Base-by-base conservation (phyloP, 805 yeast species). In the Sugiyamaella lignohabitans region DNA sequence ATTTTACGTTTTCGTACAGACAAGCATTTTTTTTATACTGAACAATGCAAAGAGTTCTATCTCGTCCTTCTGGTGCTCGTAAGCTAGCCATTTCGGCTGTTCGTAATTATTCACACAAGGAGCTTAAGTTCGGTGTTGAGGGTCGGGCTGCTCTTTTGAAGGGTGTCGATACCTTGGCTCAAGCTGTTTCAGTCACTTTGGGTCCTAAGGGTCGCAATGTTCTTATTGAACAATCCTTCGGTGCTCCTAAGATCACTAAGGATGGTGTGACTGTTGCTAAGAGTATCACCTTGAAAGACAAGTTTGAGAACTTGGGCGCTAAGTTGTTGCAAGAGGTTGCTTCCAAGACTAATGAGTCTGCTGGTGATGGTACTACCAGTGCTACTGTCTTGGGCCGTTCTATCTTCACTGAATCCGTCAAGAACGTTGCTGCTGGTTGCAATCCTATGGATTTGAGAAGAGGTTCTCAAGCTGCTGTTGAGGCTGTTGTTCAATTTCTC, bases 191-290 rank as follows among this genome's bases (percentile, higher is more conserved):
- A 32, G 95, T 94, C 45, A 93, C 98, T 34, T 74, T 91, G 52
- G 98, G 98, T 45, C 98, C 98, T 60, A 89, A 89, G 69, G 98
- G 98, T 63, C 83, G 98, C 70, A 91, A 88, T 61, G 98, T 88
- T 34, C 76, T 91, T 59, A 89, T 93, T 64, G 98, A 91, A 73
- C 98, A 93, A 73, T 84, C 87, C 53, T 93, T 87, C 58, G 97
- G 96, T 56, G 79, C 95, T 45, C 98, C 98, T 59, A 91, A 91
- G 75, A 91, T 91, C 76, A 91, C 98, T 70, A 91, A 91, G 74
- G 98, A 91, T 67, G 98, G 98, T 78, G 97, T 88, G 44, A 87
- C 98, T 40, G 97, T 91, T 50, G 98, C 98, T 52, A 79, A 76
- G 62, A 81, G 94, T 46, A 80, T 91, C 60, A 77, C 79, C 37